These are phyloP conservation scores for Auricularia sp. DNA, from an alignment of 768 basidiomycete species.

Conservation along the genomic window DNA sequence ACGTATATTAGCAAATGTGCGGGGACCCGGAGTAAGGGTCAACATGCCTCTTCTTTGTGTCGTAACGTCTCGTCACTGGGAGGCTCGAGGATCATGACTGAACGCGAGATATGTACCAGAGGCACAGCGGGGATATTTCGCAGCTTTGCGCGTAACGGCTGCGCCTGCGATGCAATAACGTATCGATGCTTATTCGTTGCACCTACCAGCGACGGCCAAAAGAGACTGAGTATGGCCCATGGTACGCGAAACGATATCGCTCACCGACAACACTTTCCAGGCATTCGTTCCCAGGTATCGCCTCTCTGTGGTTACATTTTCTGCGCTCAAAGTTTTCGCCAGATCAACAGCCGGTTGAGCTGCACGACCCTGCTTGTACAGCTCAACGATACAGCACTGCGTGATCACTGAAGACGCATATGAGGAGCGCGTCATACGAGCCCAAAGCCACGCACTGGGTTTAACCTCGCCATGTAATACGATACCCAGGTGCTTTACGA, in stretches of 20 bases:
- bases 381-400: conserved; percentile 90
- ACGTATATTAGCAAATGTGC: conserved; percentile 1
- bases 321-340: conserved; percentile 90
- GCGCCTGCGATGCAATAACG: conserved; percentile 76
- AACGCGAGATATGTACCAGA: conserved; percentile 81
- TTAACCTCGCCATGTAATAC: conserved; percentile 85
- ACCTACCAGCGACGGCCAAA: conserved; percentile 33
- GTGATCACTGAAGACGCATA: conserved; percentile 72
- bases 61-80: conserved; percentile 68
- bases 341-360: conserved; percentile 74
- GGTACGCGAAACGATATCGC: conserved; percentile 15
- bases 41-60: conserved; percentile 50
- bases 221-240: neutral
- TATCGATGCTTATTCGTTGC: conserved; percentile 87
- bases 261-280: conserved; percentile 70
- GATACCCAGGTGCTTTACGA: conserved; percentile 59
- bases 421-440: neutral
- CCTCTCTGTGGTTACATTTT: conserved; percentile 88
- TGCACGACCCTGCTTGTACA: conserved; percentile 72
- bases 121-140: conserved; percentile 77
- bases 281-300: conserved; percentile 81
- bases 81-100: conserved; percentile 88
- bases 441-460: conserved; percentile 56
- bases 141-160: conserved; percentile 55
- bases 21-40: neutral